These are phyloP conservation scores for Rhodotorula sp. DNA, from an alignment of 1,284 basidiomycete genomes.

Conservation along the genomic window DNA sequence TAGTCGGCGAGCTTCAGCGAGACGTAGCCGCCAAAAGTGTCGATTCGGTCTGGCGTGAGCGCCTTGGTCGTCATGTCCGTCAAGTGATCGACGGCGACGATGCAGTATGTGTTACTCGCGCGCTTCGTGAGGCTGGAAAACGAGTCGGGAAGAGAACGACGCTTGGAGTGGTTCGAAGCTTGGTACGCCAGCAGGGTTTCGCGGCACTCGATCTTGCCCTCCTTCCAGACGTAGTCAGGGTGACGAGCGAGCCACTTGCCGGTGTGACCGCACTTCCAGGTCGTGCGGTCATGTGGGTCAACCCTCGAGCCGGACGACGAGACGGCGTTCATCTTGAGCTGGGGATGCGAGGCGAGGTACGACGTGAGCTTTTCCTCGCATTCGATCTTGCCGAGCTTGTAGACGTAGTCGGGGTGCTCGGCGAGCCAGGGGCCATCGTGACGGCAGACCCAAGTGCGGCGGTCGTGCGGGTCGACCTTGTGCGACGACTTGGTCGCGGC, in stretches of 20 bases:
- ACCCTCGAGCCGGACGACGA: not conserved
- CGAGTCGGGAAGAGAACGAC: not conserved
- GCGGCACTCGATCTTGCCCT: slow-evolving; percentile 7
- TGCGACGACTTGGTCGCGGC: not conserved
- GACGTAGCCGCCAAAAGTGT: slow-evolving; percentile 26
- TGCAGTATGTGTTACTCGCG: slow-evolving; percentile 12
- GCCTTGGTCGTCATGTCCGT: slow-evolving; percentile 30
- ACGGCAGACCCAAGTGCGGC: slow-evolving; percentile 29
- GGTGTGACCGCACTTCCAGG: slow-evolving; percentile 16
- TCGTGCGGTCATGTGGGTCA: slow-evolving; percentile 10
- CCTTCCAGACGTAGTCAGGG: slow-evolving; percentile 21
- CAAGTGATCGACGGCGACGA: slow-evolving; percentile 34
- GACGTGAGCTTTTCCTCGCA: not conserved
- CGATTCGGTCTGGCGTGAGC: slow-evolving; percentile 1
- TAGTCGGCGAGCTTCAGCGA: slow-evolving; percentile 17
- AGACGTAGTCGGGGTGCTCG: slow-evolving; percentile 8
- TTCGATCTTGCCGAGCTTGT: not conserved
- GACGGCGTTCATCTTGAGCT: too few species aligned
- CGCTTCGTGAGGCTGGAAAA: slow-evolving; percentile 12
- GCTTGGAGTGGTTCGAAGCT: not conserved
- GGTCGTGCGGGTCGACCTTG: slow-evolving; percentile 21
- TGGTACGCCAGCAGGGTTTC: not conserved
- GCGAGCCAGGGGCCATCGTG: slow-evolving; percentile 29
- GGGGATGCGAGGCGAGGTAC: not conserved
- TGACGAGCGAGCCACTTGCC: slow-evolving; percentile 8